Percentiles rank a stretch among this genome's conserved stretches.
Evolutionary conservation across 164 flowering plant genomes (phyloP).

Genomic region (Liriodendron chinense): DNA sequence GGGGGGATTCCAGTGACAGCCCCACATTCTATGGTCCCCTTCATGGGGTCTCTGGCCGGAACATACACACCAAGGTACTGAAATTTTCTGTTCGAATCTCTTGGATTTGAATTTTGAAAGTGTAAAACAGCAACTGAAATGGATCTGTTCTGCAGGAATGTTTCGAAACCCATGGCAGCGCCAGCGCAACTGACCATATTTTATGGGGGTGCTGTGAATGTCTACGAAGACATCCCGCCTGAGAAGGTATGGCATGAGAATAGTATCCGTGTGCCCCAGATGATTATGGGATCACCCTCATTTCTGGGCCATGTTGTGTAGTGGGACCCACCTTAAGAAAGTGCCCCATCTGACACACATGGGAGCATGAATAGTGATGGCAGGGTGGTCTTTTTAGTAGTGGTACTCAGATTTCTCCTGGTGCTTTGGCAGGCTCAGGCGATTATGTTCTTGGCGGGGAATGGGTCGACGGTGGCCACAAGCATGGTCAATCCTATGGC

Average conservation of each 20-base stretch:
- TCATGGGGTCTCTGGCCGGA: conserved; percentile 30
- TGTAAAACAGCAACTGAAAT: neutral
- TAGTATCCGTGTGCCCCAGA: too few species aligned
- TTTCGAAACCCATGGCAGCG: conserved; percentile 34
- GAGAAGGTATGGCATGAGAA: conserved; percentile 54
- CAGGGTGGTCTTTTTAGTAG: too few species aligned
- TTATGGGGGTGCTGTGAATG: conserved; percentile 72
- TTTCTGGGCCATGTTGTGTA: neutral
- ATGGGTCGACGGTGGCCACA: conserved; percentile 27
- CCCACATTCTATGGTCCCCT: conserved; percentile 24
- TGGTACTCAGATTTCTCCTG: neutral
- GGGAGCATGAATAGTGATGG: too few species aligned
- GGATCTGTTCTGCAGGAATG: conserved; percentile 33
- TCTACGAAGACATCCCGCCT: conserved; percentile 65
- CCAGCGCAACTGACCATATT: conserved; percentile 77
- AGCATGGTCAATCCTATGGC: conserved; percentile 18
- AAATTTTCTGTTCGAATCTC: neutral
- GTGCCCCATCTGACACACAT: too few species aligned
- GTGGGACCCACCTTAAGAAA: too few species aligned
- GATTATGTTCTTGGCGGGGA: conserved; percentile 80
- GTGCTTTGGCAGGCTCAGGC: conserved; percentile 64
- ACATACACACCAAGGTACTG: conserved; percentile 45
- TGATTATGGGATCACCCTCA: too few species aligned
- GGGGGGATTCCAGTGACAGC: conserved; percentile 48
- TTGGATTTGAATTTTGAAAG: neutral